Conservation (phyloP, 2,329 filamentous ascomycete species). For the Dendrostoma leiphaemia region DNA sequence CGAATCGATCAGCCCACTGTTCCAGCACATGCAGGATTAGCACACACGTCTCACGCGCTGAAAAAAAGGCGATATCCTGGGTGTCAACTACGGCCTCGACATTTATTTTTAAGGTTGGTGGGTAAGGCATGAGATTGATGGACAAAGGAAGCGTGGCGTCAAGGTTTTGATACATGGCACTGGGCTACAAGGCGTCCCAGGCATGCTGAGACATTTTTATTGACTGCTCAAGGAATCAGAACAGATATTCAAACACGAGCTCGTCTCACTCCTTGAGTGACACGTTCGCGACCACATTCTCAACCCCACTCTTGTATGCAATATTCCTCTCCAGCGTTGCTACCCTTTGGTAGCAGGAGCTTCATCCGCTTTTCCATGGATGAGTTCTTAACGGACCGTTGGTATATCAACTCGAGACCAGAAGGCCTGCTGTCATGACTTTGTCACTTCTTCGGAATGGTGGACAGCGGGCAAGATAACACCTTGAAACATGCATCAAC, state of each 20-base stretch:
- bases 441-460: constrained; percentile 31
- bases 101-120: not conserved
- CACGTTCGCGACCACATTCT: not conserved
- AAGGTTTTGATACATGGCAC: constrained; percentile 10
- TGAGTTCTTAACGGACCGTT: constrained; percentile 79
- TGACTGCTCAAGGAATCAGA: not conserved
- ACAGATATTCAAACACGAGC: constrained; percentile 9
- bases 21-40: constrained; percentile 63
- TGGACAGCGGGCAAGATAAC: constrained; percentile 43
- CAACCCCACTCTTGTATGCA: constrained; percentile 1
- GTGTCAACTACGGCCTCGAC: not conserved
- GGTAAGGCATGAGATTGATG: not conserved
- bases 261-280: constrained; percentile 6
- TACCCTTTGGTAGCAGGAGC: constrained; percentile 73
- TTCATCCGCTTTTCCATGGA: constrained; percentile 60
- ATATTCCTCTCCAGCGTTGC: constrained; percentile 61
- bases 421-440: constrained; percentile 36
- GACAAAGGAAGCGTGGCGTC: constrained; percentile 17
- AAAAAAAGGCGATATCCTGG: not conserved
- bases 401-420: constrained; percentile 55
- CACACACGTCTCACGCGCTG: constrained; percentile 21
- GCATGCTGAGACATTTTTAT: constrained; percentile 10
- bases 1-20: constrained; percentile 72
- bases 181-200: constrained; percentile 3
- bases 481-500: constrained; percentile 25